Base-by-base conservation (phyloP, 495 filamentous ascomycete species). In the Penicillium verhagenii region DNA sequence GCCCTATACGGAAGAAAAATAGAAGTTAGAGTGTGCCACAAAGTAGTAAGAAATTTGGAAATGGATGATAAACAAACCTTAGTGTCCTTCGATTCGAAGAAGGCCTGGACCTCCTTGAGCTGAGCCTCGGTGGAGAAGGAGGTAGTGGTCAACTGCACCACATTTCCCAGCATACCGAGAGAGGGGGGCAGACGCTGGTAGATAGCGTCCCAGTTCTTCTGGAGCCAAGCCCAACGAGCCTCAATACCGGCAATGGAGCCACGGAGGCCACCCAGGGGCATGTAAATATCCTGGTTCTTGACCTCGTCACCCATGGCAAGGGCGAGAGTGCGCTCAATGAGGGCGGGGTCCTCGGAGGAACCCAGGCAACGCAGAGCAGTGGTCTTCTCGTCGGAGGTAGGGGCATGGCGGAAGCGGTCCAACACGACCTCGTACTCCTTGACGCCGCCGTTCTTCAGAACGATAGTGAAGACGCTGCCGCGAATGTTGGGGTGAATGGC, bases 251-350 rank as follows among this genome's bases (percentile, higher is more conserved):
- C 81, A 4, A 81, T 72, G 66, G 96, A 89, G 60, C 79, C 84
- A 52, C 94, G 83, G 47, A 98, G 80, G 23, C 88, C 90, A 35
- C 82, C 80, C 23, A 95, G 74, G 3, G 85, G 94, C 65, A 96
- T 85, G 77, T 97, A 97, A 59, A 98, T 86, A 65, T 98, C 94
- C 73, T 98, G 94, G 59, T 86, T 91, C 77, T 96, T 95, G 70
- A 98, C 91, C 56, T 96, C 88, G 37, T 86, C 81, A 70, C 86
- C 83, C 54, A 89, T 79, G 39, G 92, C 83, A 29, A 96, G 75
- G 8, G 72, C 78, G 16, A 98, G 81, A 2, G 92, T 93, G 51
- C 85, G 83, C 68, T 91, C 70, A 72, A 97, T 93, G 43, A 97
- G 84, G 47, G 85, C 81, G 13, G 89, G 84, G 40, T 86, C 76